Evolutionary conservation across 148 eudicot genomes (phyloP).

Genomic region (Rhododendron vialii): DNA sequence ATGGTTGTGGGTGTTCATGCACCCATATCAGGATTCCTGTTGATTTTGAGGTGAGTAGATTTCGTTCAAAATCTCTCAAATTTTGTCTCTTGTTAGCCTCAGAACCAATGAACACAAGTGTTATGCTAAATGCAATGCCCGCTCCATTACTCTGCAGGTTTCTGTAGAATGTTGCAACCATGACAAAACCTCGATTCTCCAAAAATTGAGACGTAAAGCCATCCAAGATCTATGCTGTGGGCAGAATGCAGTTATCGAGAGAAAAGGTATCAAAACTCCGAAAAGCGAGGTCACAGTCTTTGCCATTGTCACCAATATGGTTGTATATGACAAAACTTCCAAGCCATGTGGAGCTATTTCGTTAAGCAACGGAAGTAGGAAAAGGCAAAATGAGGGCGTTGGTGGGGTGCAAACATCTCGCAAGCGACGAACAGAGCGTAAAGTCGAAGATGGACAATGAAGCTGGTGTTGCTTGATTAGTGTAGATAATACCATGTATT

Average conservation of each 20-base stretch:
- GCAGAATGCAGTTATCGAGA: constrained; percentile 56
- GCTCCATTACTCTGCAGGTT: constrained; percentile 34
- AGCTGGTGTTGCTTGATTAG: background rate
- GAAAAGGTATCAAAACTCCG: constrained; percentile 41
- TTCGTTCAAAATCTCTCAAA: background rate
- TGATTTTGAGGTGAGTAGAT: constrained; percentile 64
- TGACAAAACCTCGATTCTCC: constrained; percentile 52
- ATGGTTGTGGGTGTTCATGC: constrained; percentile 66
- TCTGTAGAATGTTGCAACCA: constrained; percentile 33
- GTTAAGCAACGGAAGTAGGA: constrained; percentile 19
- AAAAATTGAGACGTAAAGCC: constrained; percentile 44
- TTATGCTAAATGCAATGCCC: background rate
- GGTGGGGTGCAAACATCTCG: constrained; percentile 17
- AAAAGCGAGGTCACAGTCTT: constrained; percentile 51
- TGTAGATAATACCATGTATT: constrained; percentile 27
- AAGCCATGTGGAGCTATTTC: constrained; percentile 24
- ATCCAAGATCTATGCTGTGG: constrained; percentile 49
- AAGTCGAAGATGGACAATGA: constrained; percentile 21
- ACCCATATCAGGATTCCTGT: constrained; percentile 54
- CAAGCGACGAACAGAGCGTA: constrained; percentile 34
- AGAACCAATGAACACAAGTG: background rate
- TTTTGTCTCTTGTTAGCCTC: background rate
- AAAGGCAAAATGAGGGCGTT: constrained; percentile 37
- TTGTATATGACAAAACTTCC: constrained; percentile 32
- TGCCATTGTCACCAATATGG: constrained; percentile 62